Percentiles rank a stretch among this genome's conserved stretches.
phyloP scores from a whole-genome alignment of 2,329 filamentous ascomycete genomes.

The Xylaria hypoxylon region DNA sequence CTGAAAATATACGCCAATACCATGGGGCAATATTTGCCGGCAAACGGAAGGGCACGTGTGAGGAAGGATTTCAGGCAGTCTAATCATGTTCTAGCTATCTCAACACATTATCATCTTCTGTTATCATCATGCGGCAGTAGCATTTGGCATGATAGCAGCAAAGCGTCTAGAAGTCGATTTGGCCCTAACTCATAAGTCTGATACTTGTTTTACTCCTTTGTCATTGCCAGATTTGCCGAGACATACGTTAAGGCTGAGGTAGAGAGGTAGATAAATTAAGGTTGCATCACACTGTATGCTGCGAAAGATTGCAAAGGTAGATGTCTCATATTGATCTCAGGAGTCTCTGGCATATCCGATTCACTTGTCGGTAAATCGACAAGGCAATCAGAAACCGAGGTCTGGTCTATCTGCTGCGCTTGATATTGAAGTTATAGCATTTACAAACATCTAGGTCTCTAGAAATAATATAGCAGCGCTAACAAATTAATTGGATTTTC shows the following conservation, averaged over 20 bases:
- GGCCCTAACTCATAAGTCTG: background rate
- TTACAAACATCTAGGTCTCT: no score
- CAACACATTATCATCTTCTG: background rate
- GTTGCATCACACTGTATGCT: no score
- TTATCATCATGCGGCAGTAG: conserved; percentile 5
- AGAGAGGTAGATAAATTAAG: background rate
- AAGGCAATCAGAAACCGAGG: no score
- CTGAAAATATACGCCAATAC: conserved; percentile 6
- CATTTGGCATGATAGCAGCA: background rate
- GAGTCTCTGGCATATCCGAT: no score
- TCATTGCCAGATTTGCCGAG: conserved; percentile 6
- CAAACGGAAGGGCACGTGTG: background rate
- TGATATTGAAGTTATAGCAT: no score
- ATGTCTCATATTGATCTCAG: no score
- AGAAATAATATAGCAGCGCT: no score
- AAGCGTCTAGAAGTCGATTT: background rate
- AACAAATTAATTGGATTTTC: no score
- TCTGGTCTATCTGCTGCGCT: no score
- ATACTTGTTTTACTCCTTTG: background rate
- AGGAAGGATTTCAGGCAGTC: background rate
- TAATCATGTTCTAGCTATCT: background rate
- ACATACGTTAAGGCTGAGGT: background rate
- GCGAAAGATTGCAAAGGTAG: no score
- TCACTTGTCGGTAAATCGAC: no score
- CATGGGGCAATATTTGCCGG: conserved; percentile 20